Conservation (phyloP, 306 rosid genomes). For the Nissolia schottii region DNA sequence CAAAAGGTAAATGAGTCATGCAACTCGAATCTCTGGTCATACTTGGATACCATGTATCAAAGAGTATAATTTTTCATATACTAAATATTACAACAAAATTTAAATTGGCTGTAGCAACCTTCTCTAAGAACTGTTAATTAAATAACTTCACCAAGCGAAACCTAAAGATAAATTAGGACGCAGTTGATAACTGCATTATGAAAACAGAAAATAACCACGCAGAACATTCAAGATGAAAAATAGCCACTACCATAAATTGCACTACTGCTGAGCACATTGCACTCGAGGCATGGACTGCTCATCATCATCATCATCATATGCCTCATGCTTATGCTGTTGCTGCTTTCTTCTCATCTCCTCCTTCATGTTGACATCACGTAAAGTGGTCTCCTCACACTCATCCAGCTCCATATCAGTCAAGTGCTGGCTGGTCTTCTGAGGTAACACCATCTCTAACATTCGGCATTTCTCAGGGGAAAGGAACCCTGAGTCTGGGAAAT, state of each 20-base stretch:
- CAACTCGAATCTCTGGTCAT: not conserved
- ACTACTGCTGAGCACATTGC: slow-evolving; percentile 74
- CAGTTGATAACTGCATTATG: slow-evolving; percentile 33
- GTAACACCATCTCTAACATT: slow-evolving; percentile 36
- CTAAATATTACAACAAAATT: slow-evolving; percentile 12
- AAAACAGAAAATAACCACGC: slow-evolving; percentile 16
- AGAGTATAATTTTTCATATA: slow-evolving; percentile 13
- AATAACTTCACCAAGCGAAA: not conserved
- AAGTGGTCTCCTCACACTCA: slow-evolving; percentile 57
- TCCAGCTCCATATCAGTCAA: slow-evolving; percentile 57
- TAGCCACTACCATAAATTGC: not conserved
- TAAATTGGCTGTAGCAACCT: not conserved
- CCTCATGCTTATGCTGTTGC: slow-evolving; percentile 47
- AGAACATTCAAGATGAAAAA: not conserved
- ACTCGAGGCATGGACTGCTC: slow-evolving; percentile 45
- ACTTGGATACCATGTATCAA: not conserved
- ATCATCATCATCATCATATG: slow-evolving; percentile 61
- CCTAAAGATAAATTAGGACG: slow-evolving; percentile 23
- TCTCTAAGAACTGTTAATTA: not conserved
- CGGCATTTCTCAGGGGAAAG: slow-evolving; percentile 45
- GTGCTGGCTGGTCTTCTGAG: slow-evolving; percentile 34
- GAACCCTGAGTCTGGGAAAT: slow-evolving; percentile 54
- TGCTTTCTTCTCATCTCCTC: slow-evolving; percentile 58
- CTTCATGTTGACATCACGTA: slow-evolving; percentile 60
- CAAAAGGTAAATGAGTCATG: not conserved